Percentiles rank a stretch among this genome's conserved stretches.
phyloP scores from a whole-genome alignment of 2,329 filamentous ascomycete species.

The Diaporthe humulicola region DNA sequence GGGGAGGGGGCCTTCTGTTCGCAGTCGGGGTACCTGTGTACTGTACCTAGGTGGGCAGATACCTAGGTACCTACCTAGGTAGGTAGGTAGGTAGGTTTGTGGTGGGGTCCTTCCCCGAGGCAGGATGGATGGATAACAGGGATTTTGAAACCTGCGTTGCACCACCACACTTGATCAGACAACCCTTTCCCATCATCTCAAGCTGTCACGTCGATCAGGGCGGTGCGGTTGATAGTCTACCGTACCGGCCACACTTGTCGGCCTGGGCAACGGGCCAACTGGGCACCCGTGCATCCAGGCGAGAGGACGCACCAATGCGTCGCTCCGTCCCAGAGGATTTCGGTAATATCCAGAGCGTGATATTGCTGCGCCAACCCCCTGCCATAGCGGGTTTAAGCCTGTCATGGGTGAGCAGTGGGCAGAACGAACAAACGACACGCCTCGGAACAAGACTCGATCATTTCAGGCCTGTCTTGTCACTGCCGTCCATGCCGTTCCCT shows the following conservation, averaged over 20 bases:
- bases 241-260: background rate
- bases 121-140: background rate
- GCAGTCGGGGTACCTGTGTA: no score
- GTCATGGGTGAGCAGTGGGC: slow-evolving; percentile 2
- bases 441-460: slow-evolving; percentile 12
- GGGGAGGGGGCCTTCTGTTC: no score
- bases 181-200: slow-evolving; percentile 28
- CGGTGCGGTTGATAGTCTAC: background rate
- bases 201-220: slow-evolving; percentile 23
- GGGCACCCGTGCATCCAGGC: background rate
- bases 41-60: background rate
- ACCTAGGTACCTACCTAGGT: no score
- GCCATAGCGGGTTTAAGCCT: slow-evolving; percentile 32
- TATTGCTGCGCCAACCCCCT: slow-evolving; percentile 31
- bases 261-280: no score
- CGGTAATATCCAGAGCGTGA: slow-evolving; percentile 2
- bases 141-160: slow-evolving; percentile 37
- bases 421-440: background rate
- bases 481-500: background rate
- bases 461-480: background rate
- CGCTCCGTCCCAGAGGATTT: slow-evolving; percentile 31
- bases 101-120: no score
- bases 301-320: background rate
- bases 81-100: no score
- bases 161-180: slow-evolving; percentile 30